Evolutionary conservation across 108 stramenopile species (phyloP).

Genomic region (Aurantiochytrium sp.): DNA sequence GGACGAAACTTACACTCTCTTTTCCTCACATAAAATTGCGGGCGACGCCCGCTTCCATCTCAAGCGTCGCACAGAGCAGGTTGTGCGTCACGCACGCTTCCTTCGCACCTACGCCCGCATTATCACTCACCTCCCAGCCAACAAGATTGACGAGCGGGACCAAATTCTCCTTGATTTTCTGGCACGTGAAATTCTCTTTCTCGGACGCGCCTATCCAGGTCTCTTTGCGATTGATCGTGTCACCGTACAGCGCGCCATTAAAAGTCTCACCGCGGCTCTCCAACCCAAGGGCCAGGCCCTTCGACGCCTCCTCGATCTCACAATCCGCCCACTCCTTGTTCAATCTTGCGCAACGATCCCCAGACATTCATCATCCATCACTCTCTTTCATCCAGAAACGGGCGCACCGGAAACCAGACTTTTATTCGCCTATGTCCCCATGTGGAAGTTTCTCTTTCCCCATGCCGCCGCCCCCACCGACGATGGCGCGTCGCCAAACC

Average conservation of each 20-base stretch:
- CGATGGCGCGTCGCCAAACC: no score
- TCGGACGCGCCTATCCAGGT: not conserved
- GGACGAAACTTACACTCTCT: no score
- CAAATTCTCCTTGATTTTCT: not conserved
- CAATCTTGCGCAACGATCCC: not conserved
- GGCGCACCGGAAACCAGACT: not conserved
- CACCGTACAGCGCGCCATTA: not conserved
- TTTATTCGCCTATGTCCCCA: not conserved
- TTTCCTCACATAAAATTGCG: not conserved
- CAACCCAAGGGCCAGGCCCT: not conserved
- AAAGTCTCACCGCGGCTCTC: not conserved
- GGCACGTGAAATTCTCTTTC: not conserved
- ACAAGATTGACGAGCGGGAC: not conserved
- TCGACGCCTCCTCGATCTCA: not conserved
- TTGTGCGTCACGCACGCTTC: not conserved
- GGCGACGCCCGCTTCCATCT: not conserved
- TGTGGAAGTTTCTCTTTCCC: not conserved
- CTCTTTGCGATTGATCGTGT: not conserved
- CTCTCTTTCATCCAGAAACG: not conserved
- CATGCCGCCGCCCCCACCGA: not conserved
- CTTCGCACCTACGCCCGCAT: constrained; percentile 1
- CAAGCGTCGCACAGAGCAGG: not conserved
- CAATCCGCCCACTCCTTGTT: not conserved
- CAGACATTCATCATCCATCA: not conserved
- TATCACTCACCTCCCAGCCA: not conserved